Percentiles rank a stretch among this genome's conserved stretches.
These are phyloP conservation scores for Cyamopsis tetragonoloba DNA, from an alignment of 306 rosid species.

Conservation along the genomic window DNA sequence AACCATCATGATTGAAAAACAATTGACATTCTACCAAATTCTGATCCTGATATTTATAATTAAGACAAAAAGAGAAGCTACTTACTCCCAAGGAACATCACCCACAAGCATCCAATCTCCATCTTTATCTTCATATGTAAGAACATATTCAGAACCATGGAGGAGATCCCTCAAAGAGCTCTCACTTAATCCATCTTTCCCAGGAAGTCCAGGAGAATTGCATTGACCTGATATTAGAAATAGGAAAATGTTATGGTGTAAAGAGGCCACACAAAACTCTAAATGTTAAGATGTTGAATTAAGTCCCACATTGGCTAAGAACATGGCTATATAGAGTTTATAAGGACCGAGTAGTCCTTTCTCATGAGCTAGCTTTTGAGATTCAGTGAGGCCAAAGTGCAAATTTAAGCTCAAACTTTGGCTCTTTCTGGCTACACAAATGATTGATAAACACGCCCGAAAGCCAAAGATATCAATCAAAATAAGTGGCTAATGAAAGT, in stretches of 20 bases:
- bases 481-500: neutral
- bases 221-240: slow-evolving; percentile 62
- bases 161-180: slow-evolving; percentile 85
- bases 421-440: too few relatives aligned
- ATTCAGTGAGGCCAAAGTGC: too few relatives aligned
- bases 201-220: slow-evolving; percentile 61
- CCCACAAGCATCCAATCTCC: slow-evolving; percentile 99
- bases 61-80: slow-evolving; percentile 11
- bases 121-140: slow-evolving; percentile 90
- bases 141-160: slow-evolving; percentile 77
- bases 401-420: too few relatives aligned
- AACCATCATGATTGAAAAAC: neutral
- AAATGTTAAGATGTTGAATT: neutral
- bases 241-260: slow-evolving; percentile 18
- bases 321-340: too few relatives aligned
- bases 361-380: too few relatives aligned
- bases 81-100: slow-evolving; percentile 98
- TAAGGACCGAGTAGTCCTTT: too few relatives aligned
- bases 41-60: neutral
- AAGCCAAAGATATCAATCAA: too few relatives aligned
- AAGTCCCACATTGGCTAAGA: too few relatives aligned
- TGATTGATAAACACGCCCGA: too few relatives aligned
- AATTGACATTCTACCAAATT: neutral
- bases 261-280: neutral
- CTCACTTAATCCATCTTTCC: slow-evolving; percentile 68